Conservation (phyloP, 108 stramenopile species). For the Stephanodiscus minutulus region DNA sequence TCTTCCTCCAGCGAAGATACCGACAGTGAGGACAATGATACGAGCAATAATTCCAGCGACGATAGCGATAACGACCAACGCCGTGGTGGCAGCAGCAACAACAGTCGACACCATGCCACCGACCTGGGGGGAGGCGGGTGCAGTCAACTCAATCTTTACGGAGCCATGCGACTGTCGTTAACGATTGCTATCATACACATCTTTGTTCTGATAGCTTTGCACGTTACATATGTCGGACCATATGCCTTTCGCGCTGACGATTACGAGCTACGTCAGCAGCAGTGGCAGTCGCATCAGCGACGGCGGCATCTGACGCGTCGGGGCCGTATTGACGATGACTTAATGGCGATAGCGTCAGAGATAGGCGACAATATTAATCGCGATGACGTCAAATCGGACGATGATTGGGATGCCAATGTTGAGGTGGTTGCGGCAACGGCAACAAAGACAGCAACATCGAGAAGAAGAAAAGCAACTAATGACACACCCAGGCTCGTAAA, state of each 20-base stretch:
- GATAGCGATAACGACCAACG: conserved; percentile 24
- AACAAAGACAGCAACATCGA: not conserved
- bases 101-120: conserved; percentile 3
- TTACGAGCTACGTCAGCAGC: not conserved
- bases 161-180: conserved; percentile 33
- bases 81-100: not conserved
- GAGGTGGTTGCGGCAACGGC: conserved; percentile 1
- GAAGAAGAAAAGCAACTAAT: not conserved
- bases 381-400: not conserved
- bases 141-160: conserved; percentile 45
- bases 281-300: not conserved
- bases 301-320: not conserved
- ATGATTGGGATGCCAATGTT: conserved; percentile 1
- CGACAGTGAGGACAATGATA: conserved; percentile 8
- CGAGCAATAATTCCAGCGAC: not conserved
- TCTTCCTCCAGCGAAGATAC: not conserved
- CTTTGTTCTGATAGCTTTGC: conserved; percentile 36
- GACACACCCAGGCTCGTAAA: conserved; percentile 9
- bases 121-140: conserved; percentile 33
- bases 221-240: conserved; percentile 54
- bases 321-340: not conserved
- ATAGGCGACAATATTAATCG: not conserved
- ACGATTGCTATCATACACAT: conserved; percentile 33
- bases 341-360: not conserved
- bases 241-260: conserved; percentile 27